Conservation (phyloP, 441 rosid genomes). For the Arabidopsis hybrid region DNA sequence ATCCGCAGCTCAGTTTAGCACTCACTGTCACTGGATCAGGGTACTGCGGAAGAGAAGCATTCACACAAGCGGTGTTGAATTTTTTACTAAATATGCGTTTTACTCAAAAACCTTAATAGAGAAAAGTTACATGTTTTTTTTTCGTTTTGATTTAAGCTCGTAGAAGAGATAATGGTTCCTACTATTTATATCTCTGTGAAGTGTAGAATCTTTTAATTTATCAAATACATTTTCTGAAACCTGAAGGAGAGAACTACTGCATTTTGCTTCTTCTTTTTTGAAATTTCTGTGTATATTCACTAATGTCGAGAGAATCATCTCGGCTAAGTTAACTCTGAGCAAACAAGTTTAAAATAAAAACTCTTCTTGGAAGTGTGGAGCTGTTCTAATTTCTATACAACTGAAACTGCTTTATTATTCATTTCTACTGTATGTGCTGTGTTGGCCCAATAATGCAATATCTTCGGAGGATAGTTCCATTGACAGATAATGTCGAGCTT, state of each 20-base stretch:
- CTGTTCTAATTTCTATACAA: constrained; percentile 31
- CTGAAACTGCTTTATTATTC: constrained; percentile 21
- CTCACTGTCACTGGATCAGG: constrained; percentile 10
- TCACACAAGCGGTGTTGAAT: constrained; percentile 12
- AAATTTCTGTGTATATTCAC: not conserved
- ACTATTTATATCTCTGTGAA: constrained; percentile 31
- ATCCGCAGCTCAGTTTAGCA: not conserved
- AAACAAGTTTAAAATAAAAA: constrained; percentile 19
- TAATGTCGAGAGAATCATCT: not conserved
- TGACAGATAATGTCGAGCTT: constrained; percentile 73
- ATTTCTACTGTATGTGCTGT: constrained; percentile 50
- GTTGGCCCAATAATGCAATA: constrained; percentile 60
- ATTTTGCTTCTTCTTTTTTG: not conserved
- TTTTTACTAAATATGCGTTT: constrained; percentile 41
- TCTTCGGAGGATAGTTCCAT: constrained; percentile 72
- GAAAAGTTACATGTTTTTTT: constrained; percentile 38
- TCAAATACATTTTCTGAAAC: constrained; percentile 28
- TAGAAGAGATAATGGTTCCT: constrained; percentile 42
- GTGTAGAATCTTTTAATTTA: constrained; percentile 41
- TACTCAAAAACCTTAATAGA: constrained; percentile 41
- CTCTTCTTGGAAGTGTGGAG: constrained; percentile 22
- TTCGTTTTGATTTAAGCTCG: constrained; percentile 21
- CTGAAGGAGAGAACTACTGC: not conserved
- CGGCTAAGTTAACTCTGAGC: constrained; percentile 1
- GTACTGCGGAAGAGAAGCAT: constrained; percentile 22